Evolutionary conservation across 768 basidiomycete genomes (phyloP), one percentile per base, ranked within the genome.

Genomic region (Amanita subjunquillea): DNA sequence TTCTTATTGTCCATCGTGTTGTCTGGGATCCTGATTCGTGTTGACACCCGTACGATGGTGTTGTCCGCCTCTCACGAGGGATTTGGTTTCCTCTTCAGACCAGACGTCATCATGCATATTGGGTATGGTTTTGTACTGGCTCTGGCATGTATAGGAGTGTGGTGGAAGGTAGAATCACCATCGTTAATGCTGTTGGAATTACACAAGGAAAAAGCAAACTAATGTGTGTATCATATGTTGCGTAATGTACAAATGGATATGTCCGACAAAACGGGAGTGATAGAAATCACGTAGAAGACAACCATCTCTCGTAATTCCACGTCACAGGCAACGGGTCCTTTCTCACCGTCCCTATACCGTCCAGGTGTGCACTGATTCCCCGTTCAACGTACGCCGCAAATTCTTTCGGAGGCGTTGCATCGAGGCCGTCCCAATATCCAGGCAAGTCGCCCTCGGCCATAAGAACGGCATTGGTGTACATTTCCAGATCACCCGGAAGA

Each of bases 401-500:
- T 32, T 77, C 76, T 50, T 69, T 67, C 10, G 74, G 68, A 2
- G 65, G 60, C 38, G 76, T 72, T 9, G 71, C 69, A 5, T 57
- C 54, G 66, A 69, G 69, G 29, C 67, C 65, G 7, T 67, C 60
- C 17, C 55, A 29, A 6, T 60, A 37, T 39, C 48, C 59, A 3
- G 61, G 50, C 12, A 55, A 56, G 15, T 74, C 68, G 3, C 78
- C 79, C 48, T 62, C 64, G 0, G 69, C 72, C n/a, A 70, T 77
- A 36, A 77, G 70, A 20, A 85, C 70, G 25, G 80, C 76, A 15
- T 63, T 65, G 27, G 66, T 61, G 59, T 87, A 87, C 1, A 82
- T 63, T 30, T 51, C 50, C 32, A 42, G 27, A 44, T 51, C 50
- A 54, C 78, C 73, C 36, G 73, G 71, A 45, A 72, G 72, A 29